Percentiles rank a stretch among this genome's conserved stretches.
phyloP scores from a whole-genome alignment of 306 rosid species.

The Quercus wislizeni region DNA sequence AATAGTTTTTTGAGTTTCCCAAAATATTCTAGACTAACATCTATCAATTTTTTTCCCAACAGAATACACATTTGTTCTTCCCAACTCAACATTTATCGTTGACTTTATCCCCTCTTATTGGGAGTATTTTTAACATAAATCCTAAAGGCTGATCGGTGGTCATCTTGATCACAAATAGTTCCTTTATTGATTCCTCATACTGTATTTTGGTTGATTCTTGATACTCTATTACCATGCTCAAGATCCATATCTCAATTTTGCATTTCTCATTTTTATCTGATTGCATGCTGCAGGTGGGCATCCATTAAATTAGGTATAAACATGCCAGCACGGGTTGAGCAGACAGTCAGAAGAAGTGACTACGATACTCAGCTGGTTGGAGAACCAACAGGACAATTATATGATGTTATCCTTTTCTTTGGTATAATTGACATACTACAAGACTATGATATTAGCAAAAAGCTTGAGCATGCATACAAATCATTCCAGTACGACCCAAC shows the following conservation, averaged over 20 bases:
- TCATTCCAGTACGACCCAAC: constrained; percentile 83
- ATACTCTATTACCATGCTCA: background rate
- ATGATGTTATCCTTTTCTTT: constrained; percentile 68
- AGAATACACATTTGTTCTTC: background rate
- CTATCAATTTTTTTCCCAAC: background rate
- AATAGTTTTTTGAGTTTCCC: background rate
- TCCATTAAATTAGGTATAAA: constrained; percentile 64
- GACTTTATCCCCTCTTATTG: background rate
- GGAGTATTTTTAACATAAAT: background rate
- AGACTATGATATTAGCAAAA: constrained; percentile 92
- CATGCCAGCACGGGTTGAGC: constrained; percentile 85
- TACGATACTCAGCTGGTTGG: constrained; percentile 70
- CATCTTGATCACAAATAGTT: constrained; percentile 1
- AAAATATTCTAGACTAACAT: background rate
- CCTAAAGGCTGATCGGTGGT: background rate
- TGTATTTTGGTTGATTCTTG: background rate
- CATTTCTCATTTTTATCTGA: background rate
- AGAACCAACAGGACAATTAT: constrained; percentile 74
- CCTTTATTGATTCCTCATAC: background rate
- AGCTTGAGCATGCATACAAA: constrained; percentile 96
- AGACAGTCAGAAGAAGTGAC: constrained; percentile 44
- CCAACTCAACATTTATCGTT: background rate
- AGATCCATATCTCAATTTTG: background rate
- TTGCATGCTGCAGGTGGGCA: constrained; percentile 46
- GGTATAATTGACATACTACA: constrained; percentile 95